Evolutionary conservation across 352 stramenopile genomes (phyloP).

Genomic region (Globisporangium lucens): DNA sequence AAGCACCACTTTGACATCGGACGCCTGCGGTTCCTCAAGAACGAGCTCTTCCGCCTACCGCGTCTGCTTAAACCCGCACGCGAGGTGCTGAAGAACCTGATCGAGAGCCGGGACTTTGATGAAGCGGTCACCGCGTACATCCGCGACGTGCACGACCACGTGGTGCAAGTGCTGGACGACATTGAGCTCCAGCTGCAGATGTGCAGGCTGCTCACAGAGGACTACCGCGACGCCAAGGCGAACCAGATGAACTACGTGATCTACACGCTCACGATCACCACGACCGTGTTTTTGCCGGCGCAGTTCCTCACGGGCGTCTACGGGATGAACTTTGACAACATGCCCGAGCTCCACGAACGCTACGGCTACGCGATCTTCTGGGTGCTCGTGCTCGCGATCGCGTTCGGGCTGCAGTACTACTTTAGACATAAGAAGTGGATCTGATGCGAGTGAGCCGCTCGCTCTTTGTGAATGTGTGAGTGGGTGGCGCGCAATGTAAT

Average conservation of each 20-base stretch:
- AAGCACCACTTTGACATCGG: conserved; percentile 78
- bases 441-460: conserved; percentile 22
- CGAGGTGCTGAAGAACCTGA: conserved; percentile 82
- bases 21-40: conserved; percentile 65
- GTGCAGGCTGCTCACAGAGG: conserved; percentile 72
- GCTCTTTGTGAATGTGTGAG: neutral
- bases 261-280: conserved; percentile 89
- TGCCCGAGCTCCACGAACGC: conserved; percentile 79
- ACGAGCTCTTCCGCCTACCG: conserved; percentile 74
- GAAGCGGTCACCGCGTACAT: conserved; percentile 76
- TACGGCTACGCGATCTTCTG: conserved; percentile 86
- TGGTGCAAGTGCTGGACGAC: conserved; percentile 75
- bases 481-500: neutral
- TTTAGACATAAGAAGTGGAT: conserved; percentile 87
- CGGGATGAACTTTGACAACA: conserved; percentile 91
- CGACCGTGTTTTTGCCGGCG: conserved; percentile 82
- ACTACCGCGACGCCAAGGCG: conserved; percentile 79
- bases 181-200: conserved; percentile 83
- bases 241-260: conserved; percentile 90
- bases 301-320: conserved; percentile 90
- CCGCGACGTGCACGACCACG: conserved; percentile 84
- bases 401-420: conserved; percentile 66
- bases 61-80: conserved; percentile 75
- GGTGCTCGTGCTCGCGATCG: conserved; percentile 69
- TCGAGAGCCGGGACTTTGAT: conserved; percentile 81